A percentile compares a stretch with the other conserved stretches of the same genome.
These are phyloP conservation scores for Phaeosphaeriaceae sp. DNA, from an alignment of 2,329 filamentous ascomycete species.

Conservation along the genomic window DNA sequence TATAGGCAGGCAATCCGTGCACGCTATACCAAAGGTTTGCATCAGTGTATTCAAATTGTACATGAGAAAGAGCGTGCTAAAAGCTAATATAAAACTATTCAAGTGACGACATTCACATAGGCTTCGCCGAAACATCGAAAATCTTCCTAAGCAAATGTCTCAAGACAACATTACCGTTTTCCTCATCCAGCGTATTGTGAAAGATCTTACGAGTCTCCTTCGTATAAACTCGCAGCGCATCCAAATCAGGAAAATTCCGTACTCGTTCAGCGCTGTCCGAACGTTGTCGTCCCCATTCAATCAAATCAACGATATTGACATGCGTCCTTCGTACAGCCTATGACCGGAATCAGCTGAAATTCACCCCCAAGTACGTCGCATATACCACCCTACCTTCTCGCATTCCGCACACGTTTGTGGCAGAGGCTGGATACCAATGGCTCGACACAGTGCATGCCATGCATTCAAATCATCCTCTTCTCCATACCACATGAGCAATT, in stretches of 20 bases:
- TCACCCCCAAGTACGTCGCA: not conserved
- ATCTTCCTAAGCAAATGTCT: slow-evolving; percentile 18
- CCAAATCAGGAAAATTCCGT: slow-evolving; percentile 12
- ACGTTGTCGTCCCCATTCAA: slow-evolving; percentile 14
- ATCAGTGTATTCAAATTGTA: too few relatives aligned
- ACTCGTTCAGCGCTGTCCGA: slow-evolving; percentile 3
- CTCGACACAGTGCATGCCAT: slow-evolving; percentile 21
- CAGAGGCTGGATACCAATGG: slow-evolving; percentile 13
- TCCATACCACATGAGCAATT: slow-evolving; percentile 20
- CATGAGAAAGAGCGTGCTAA: too few relatives aligned
- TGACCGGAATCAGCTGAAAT: slow-evolving; percentile 2
- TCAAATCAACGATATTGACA: slow-evolving; percentile 21
- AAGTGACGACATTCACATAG: too few relatives aligned
- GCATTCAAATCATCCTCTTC: slow-evolving; percentile 13
- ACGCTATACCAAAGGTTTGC: too few relatives aligned
- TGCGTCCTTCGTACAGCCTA: slow-evolving; percentile 19
- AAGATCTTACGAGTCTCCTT: slow-evolving; percentile 14
- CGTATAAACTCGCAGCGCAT: slow-evolving; percentile 9
- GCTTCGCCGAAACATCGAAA: too few relatives aligned
- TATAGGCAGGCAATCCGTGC: too few relatives aligned
- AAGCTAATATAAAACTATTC: too few relatives aligned
- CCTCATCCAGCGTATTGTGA: slow-evolving; percentile 11
- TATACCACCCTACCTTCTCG: slow-evolving; percentile 9
- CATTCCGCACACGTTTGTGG: slow-evolving; percentile 12
- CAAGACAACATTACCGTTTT: slow-evolving; percentile 15